Base-by-base conservation (phyloP, 2,329 filamentous ascomycete species). In the Colletotrichum sp. region DNA sequence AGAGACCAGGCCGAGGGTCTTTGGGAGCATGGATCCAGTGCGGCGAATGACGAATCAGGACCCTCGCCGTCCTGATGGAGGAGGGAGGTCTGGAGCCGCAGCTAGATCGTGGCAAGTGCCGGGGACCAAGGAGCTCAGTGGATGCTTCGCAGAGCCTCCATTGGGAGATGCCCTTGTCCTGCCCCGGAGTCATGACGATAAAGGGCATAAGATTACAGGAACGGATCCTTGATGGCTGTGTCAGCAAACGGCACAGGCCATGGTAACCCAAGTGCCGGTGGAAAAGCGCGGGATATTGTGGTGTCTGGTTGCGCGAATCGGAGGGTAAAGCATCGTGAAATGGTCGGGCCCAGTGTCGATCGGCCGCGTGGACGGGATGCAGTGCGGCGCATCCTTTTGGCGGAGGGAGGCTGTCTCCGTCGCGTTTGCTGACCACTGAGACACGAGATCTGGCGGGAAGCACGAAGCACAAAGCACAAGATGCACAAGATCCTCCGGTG, bases 41-140 rank as follows among this genome's bases (percentile, higher is more conserved):
- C 77, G 77, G 77, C 78, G 79, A 76, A 69, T 77, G 71, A 75
- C 81, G 78, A 82, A 82, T 81, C 76, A 76, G 26, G 63, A 70
- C 21, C 39, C 62, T 65, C 59, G 64, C 64, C 13, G 57, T 49
- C 44, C 10, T 30, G 49, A 16, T 69, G 15, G 34, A 39, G 9
- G 44, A 73, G 57, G 70, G 49, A 59, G 57, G 57, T 21, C 26
- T 72, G 72, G 64, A 69, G 59, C 39, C 64, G 64, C 44, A 73
- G 64, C 57, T 28, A 49, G 64, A 49, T 60, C 44, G 44, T 73
- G 18, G 59, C 36, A 64, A 60, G 21, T 73, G 64, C 28, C 36
- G 69, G 32, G 30, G 69, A 64, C 64, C 36, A 66, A 49, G 72
- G 69, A 70, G 18, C 55, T 49, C 39, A 21, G 36, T 57, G 32